These are phyloP conservation scores for Aspergillus sp. DNA, from an alignment of 2,329 filamentous ascomycete species.

Conservation along the genomic window DNA sequence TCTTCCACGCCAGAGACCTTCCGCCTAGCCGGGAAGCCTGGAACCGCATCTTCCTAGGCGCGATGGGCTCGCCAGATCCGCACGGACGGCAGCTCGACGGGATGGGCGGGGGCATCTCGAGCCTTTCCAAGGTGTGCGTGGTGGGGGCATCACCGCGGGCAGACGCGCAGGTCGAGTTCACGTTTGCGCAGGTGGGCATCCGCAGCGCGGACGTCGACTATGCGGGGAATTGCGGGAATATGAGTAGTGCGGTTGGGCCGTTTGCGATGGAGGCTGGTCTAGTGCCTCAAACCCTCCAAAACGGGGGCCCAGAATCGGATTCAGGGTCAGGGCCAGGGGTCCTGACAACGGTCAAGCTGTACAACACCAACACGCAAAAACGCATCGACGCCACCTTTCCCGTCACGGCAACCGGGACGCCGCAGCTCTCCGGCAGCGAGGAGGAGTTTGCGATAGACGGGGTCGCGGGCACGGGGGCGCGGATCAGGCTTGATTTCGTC, in stretches of 20 bases:
- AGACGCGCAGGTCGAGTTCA: conserved; percentile 54
- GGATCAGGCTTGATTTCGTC: conserved; percentile 49
- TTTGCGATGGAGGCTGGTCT: conserved; percentile 49
- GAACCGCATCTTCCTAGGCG: conserved; percentile 44
- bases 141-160: conserved; percentile 40
- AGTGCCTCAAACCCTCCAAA: too few species aligned
- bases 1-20: conserved; percentile 43
- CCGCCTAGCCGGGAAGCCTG: conserved; percentile 37
- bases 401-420: conserved; percentile 36
- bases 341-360: conserved; percentile 45
- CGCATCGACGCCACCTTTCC: conserved; percentile 48
- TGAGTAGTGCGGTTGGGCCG: conserved; percentile 55
- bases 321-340: not conserved
- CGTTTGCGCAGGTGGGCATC: conserved; percentile 58
- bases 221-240: conserved; percentile 61
- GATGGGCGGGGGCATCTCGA: conserved; percentile 56
- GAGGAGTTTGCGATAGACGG: conserved; percentile 55
- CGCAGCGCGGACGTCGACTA: conserved; percentile 50
- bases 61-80: conserved; percentile 54
- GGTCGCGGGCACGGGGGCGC: conserved; percentile 46
- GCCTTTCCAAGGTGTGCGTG: conserved; percentile 58
- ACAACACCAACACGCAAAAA: conserved; percentile 60
- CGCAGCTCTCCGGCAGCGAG: conserved; percentile 39
- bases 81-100: conserved; percentile 60
- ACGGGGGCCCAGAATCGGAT: not conserved